Evolutionary conservation across 23 red algal species (phyloP), one percentile per base, ranked within the genome.

Genomic region (Gracilaria domingensis): DNA sequence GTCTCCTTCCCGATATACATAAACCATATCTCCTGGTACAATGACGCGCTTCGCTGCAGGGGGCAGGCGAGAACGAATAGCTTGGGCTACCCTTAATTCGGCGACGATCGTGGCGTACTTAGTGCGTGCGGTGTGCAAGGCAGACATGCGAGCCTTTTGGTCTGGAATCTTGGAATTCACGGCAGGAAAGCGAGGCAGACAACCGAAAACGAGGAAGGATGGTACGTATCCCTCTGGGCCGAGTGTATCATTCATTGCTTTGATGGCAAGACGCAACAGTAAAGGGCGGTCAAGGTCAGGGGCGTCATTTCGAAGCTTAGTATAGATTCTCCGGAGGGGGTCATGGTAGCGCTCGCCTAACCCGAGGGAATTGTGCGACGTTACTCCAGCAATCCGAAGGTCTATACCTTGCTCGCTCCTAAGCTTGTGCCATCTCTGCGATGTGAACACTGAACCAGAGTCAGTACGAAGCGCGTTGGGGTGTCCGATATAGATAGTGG

Each of bases 211-310:
- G 4, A 70, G 32, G 36, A 36, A 38, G 13, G 60, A 81, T n/a
- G 77, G 88, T 7, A 92, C 58, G 0, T 32, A n/a, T 11, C 18
- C 77, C 75, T 92, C 59, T 7, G 75, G 49, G 17, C 88, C 75
- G 12, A 81, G 12, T 21, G 50, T 83, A 44, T 83, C 88, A 0
- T 69, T 82, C 73, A 92, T 83, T 24, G 88, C 88, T 39, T 74
- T 82, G 23, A 82, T 12, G 1, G 75, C 55, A 29, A 92, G 29
- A 36, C 49, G 44, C 7, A 92, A 56, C 9, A 67, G 11, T 9
- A 69, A 21, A 4, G 30, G 2, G 34, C 0, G 12, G 69, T 78
- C 60, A n/a, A 78, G 85, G 20, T 74, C 50, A 17, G 70, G 85
- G 8, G 42, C 16, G 14, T 76, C 69, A 29, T 89, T 16, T 12